Conservation (phyloP, 2,329 filamentous ascomycete species). For the Zymoseptoria crescenta region DNA sequence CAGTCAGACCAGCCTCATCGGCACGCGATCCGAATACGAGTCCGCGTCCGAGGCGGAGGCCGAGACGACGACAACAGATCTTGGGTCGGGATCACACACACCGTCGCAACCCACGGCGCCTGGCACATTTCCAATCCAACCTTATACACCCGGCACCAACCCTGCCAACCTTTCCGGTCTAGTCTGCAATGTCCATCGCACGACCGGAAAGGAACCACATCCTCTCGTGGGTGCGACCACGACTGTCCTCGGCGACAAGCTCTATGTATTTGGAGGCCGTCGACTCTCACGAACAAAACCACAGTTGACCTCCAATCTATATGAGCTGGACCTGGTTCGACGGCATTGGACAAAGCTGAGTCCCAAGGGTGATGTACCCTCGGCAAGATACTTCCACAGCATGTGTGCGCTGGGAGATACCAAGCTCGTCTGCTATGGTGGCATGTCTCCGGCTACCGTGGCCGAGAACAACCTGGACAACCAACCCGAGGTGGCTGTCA, state of each 20-base stretch:
- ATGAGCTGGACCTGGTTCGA: conserved; percentile 83
- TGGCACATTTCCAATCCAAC: neutral
- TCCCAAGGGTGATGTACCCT: conserved; percentile 73
- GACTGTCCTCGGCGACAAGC: conserved; percentile 86
- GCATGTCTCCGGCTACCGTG: conserved; percentile 69
- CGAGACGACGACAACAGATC: conserved; percentile 17
- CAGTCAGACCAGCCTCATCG: conserved; percentile 40
- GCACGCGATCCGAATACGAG: conserved; percentile 36
- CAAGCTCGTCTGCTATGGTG: conserved; percentile 95
- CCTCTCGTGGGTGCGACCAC: conserved; percentile 91
- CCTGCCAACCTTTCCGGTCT: conserved; percentile 54
- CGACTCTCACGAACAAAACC: conserved; percentile 77
- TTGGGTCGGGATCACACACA: conserved; percentile 22
- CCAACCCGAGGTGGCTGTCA: conserved; percentile 62
- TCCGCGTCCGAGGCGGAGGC: conserved; percentile 31
- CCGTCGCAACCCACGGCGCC: conserved; percentile 20
- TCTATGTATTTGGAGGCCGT: conserved; percentile 93
- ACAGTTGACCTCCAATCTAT: conserved; percentile 80
- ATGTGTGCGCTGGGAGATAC: conserved; percentile 89
- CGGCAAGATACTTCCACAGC: conserved; percentile 93
- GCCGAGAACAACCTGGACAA: conserved; percentile 63
- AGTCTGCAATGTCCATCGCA: conserved; percentile 65
- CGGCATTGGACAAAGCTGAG: conserved; percentile 92
- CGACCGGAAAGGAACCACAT: conserved; percentile 84
- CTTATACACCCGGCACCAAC: conserved; percentile 1